phyloP scores from a whole-genome alignment of 768 basidiomycete species.

The Rhizopogon rudus region DNA sequence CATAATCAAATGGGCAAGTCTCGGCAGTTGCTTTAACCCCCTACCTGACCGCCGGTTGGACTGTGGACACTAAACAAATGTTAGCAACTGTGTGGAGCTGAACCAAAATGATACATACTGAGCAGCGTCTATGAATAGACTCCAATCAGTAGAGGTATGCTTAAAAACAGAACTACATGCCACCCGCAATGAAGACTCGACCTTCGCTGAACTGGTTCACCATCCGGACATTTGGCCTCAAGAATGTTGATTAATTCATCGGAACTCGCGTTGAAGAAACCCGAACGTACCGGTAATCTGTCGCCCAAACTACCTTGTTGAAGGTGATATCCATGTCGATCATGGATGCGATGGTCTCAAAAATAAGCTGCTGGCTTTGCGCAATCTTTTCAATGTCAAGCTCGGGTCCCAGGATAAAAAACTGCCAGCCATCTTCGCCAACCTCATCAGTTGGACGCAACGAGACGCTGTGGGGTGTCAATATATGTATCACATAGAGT shows the following conservation, averaged over 20 bases:
- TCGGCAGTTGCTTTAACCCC: neutral
- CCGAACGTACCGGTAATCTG: slow-evolving; percentile 14
- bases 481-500: neutral
- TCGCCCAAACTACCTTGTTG: slow-evolving; percentile 17
- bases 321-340: slow-evolving; percentile 21
- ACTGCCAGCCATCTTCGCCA: slow-evolving; percentile 24
- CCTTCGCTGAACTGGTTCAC: slow-evolving; percentile 6
- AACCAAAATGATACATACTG: slow-evolving; percentile 6
- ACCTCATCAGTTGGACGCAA: slow-evolving; percentile 28
- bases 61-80: slow-evolving; percentile 12
- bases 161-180: neutral
- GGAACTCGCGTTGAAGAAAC: neutral
- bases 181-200: slow-evolving; percentile 9
- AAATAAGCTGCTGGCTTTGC: slow-evolving; percentile 12
- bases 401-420: slow-evolving; percentile 20
- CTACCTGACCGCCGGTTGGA: slow-evolving; percentile 18
- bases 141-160: neutral
- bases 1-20: too few relatives aligned
- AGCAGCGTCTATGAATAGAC: slow-evolving; percentile 14
- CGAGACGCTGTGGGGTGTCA: slow-evolving; percentile 20
- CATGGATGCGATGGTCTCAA: slow-evolving; percentile 12
- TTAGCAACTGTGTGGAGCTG: neutral
- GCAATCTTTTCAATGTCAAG: slow-evolving; percentile 17
- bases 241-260: neutral
- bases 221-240: slow-evolving; percentile 10